phyloP scores from a whole-genome alignment of 495 filamentous ascomycete species.

The Monascus purpureus region DNA sequence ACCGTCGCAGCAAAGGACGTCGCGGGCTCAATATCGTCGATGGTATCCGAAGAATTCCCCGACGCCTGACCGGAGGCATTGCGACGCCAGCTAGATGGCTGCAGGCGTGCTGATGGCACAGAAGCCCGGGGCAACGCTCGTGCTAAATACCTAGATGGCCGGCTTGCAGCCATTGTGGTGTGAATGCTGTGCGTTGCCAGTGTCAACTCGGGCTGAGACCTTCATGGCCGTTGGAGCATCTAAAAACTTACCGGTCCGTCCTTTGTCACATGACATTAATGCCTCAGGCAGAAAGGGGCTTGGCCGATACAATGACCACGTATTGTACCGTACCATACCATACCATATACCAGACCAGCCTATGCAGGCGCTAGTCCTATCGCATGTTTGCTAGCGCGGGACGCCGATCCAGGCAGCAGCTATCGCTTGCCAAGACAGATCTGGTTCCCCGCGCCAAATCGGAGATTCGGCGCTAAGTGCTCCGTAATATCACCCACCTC shows the following conservation, averaged over 20 bases:
- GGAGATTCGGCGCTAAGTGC: too few relatives aligned
- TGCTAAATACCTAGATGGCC: slow-evolving; percentile 28
- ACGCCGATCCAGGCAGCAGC: too few relatives aligned
- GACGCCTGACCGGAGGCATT: slow-evolving; percentile 35
- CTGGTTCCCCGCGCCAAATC: too few relatives aligned
- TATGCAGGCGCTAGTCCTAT: too few relatives aligned
- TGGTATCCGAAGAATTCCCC: slow-evolving; percentile 15
- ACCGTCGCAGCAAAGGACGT: slow-evolving; percentile 17
- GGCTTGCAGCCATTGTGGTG: slow-evolving; percentile 27
- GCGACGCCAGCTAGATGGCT: slow-evolving; percentile 25
- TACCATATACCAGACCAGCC: too few relatives aligned
- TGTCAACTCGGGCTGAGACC: too few relatives aligned
- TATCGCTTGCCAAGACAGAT: too few relatives aligned
- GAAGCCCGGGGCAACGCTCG: slow-evolving; percentile 27
- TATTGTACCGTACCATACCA: too few relatives aligned
- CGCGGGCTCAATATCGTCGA: slow-evolving; percentile 25
- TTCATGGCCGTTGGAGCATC: too few relatives aligned
- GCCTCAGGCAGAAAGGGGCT: neutral
- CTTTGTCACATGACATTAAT: neutral
- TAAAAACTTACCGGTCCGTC: too few relatives aligned
- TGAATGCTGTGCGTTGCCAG: slow-evolving; percentile 7
- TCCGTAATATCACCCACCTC: too few relatives aligned
- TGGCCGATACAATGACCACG: neutral
- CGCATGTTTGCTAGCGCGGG: too few relatives aligned
- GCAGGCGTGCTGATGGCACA: slow-evolving; percentile 19